Base-by-base conservation (phyloP, 2,329 filamentous ascomycete species). In the Phialocephala sp. region DNA sequence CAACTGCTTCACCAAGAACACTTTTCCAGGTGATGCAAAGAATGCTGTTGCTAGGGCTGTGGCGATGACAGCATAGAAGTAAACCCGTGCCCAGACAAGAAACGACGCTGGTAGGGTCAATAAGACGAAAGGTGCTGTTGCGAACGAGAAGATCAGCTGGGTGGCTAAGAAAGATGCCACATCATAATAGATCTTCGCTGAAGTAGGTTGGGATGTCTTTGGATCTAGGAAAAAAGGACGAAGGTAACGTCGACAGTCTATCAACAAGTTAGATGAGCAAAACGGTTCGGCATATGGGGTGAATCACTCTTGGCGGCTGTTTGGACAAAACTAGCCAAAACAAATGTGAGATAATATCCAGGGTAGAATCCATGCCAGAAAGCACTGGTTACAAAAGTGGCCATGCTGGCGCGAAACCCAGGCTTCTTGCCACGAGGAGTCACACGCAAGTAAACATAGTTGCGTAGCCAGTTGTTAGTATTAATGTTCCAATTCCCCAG, bases 291-390 rank as follows among this genome's bases (percentile, higher is more conserved):
- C 27, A 22, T 18, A 52, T 36, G 15, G 12, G 12, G 6, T 4
- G 32, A 84, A 90, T 77, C 83, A 97, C 94, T 93, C 83, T 99
- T 99, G 63, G 95, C 94, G 20, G 90, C 90, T 1, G 93, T 97
- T 77, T 99, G 95, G 36, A 97, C 86, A 71, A 99, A 91, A 68
- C 93, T 93, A 0, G 92, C 95, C 8, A 98, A 84, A 47, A 98
- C 81, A 74, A 99, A 99, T 5, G 91, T 86, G 67, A 99, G 80
- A 78, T 98, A 98, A 79, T 99, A 99, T 6, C 95, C 95, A 0
- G 95, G 94, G 72, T 97, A 96, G 79, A 99, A 99, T 36, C 95
- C 95, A 76, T 99, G 95, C 95, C 95, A 99, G 72, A 98, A 90
- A 2, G 95, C 94, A 75, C 93, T 97, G 22, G 95, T 98, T 8